A percentile compares a stretch with the other conserved stretches of the same genome.
Conservation (phyloP, 441 rosid genomes). For the Macaranga tanarius region DNA sequence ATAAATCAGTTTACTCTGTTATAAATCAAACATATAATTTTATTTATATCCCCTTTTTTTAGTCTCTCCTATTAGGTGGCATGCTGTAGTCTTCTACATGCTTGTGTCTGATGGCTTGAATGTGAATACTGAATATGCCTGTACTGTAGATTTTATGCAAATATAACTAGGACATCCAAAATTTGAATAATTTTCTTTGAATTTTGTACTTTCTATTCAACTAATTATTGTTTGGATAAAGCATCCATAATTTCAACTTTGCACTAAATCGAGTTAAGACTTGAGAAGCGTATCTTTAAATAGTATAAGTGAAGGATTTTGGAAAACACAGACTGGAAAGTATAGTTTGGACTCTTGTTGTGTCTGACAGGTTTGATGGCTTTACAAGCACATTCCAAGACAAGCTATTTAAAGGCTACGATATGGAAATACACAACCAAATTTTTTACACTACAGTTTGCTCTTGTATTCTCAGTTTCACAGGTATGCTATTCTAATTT, state of each 20-base stretch:
- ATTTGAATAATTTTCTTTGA: not conserved
- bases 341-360: slow-evolving; percentile 10
- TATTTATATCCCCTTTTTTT: not conserved
- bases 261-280: not conserved
- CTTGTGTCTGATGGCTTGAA: not conserved
- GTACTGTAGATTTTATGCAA: not conserved
- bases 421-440: slow-evolving; percentile 97
- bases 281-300: slow-evolving; percentile 9
- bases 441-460: slow-evolving; percentile 92
- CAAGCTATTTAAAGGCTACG: slow-evolving; percentile 87
- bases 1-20: not conserved
- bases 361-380: slow-evolving; percentile 77
- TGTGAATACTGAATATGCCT: not conserved
- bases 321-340: slow-evolving; percentile 9
- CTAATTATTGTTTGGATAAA: slow-evolving; percentile 2
- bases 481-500: slow-evolving; percentile 46
- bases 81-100: not conserved
- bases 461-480: slow-evolving; percentile 82
- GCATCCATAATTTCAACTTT: not conserved
- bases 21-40: not conserved
- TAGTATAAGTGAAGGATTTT: not conserved
- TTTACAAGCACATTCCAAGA: slow-evolving; percentile 99
- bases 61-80: not conserved
- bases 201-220: not conserved
- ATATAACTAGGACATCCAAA: not conserved